Evolutionary conservation across 192 early-diverging fungal species (phyloP).

Genomic region (Backusella sp.): DNA sequence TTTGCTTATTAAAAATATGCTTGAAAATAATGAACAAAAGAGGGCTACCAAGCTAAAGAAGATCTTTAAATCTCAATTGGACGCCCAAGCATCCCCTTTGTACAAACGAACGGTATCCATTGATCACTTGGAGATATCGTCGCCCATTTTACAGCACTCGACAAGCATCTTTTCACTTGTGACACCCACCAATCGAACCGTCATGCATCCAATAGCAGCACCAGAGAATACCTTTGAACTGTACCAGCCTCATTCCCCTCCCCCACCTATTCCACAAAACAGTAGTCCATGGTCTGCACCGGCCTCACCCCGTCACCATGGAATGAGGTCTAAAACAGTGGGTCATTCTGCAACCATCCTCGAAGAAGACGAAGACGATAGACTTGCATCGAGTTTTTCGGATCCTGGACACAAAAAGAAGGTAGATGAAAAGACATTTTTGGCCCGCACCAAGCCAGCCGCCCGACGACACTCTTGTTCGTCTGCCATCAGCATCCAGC

Average conservation of each 20-base stretch:
- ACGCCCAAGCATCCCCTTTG: background rate
- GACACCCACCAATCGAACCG: slow-evolving; percentile 10
- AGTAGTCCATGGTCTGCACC: background rate
- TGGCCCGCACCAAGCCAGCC: background rate
- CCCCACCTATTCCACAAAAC: background rate
- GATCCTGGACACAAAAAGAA: background rate
- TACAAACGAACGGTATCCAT: background rate
- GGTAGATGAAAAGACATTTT: background rate
- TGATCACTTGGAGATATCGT: background rate
- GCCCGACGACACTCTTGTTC: slow-evolving; percentile 19
- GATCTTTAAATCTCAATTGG: slow-evolving; percentile 5
- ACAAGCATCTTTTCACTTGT: slow-evolving; percentile 17
- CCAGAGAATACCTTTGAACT: background rate
- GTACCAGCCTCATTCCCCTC: slow-evolving; percentile 1
- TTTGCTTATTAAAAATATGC: background rate
- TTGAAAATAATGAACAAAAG: slow-evolving; percentile 12
- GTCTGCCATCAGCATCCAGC: background rate
- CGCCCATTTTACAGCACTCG: slow-evolving; percentile 20
- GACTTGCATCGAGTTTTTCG: background rate
- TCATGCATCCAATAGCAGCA: background rate
- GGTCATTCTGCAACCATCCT: background rate
- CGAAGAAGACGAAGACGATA: slow-evolving; percentile 8
- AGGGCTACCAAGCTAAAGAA: slow-evolving; percentile 6
- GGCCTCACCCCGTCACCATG: background rate
- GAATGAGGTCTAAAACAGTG: background rate